phyloP scores from a whole-genome alignment of 2,329 filamentous ascomycete genomes.

The Talaromyces funiculosus region DNA sequence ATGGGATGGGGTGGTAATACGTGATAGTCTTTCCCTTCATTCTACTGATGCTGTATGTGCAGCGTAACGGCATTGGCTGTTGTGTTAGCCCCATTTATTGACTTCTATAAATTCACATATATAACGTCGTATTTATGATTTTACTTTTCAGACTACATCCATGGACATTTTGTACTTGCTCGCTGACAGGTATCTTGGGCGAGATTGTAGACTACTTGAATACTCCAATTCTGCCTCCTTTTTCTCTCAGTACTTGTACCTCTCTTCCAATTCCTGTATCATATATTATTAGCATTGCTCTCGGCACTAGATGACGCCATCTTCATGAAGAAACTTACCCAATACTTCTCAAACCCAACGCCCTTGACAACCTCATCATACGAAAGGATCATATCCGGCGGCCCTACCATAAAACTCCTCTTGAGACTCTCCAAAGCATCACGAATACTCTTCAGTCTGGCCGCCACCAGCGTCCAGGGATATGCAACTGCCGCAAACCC shows the following conservation, averaged over 20 bases:
- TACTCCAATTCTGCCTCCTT: no score
- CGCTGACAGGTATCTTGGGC: no score
- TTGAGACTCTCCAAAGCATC: constrained; percentile 35
- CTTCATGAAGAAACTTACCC: constrained; percentile 23
- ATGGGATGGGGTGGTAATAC: constrained; percentile 23
- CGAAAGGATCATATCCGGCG: constrained; percentile 40
- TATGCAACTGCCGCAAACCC: constrained; percentile 27
- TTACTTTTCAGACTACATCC: no score
- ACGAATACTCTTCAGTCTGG: constrained; percentile 16
- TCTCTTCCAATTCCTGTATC: constrained; percentile 6
- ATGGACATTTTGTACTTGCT: no score
- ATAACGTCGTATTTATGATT: not conserved
- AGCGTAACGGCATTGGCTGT: not conserved
- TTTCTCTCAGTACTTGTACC: not conserved
- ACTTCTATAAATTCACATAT: not conserved
- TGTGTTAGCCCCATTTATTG: not conserved
- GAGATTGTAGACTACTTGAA: no score
- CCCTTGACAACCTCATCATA: constrained; percentile 43
- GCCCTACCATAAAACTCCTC: constrained; percentile 37
- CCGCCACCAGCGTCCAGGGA: constrained; percentile 13
- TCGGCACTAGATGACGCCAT: no score
- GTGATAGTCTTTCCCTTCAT: not conserved
- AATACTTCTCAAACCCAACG: constrained; percentile 44
- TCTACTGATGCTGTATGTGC: not conserved
- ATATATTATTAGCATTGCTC: not conserved